Evolutionary conservation across 805 yeast species (phyloP).

Genomic region (Helenozyma rhizophorensis): DNA sequence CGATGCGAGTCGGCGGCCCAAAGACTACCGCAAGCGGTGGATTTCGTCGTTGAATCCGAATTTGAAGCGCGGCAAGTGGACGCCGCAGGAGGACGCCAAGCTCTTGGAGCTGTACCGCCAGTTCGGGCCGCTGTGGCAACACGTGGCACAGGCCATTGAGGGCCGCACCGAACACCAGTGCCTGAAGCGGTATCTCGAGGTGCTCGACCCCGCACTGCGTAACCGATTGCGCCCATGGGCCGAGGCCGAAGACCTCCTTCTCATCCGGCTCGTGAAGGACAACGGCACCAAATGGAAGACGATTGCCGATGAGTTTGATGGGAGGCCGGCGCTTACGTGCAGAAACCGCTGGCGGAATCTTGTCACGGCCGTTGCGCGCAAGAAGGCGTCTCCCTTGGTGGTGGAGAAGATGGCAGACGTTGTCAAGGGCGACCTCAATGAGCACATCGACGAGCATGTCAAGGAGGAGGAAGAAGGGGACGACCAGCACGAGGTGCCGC

Average conservation of each 20-base stretch:
- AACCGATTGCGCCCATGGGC: conserved; percentile 80
- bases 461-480: background rate
- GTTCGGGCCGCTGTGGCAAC: conserved; percentile 83
- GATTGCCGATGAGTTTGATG: conserved; percentile 63
- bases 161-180: conserved; percentile 96
- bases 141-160: conserved; percentile 66
- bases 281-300: conserved; percentile 90
- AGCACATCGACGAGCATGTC: background rate
- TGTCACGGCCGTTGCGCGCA: conserved; percentile 68
- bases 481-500: background rate
- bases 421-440: conserved; percentile 5
- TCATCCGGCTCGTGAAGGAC: conserved; percentile 62
- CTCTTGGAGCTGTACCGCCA: conserved; percentile 59
- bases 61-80: conserved; percentile 83
- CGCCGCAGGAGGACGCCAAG: conserved; percentile 67
- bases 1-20: conserved; percentile 53
- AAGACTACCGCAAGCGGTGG: conserved; percentile 89
- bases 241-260: conserved; percentile 64
- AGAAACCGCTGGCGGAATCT: conserved; percentile 90
- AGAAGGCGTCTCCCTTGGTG: conserved; percentile 53
- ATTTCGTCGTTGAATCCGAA: conserved; percentile 77
- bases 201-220: conserved; percentile 74
- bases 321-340: conserved; percentile 85
- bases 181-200: conserved; percentile 86
- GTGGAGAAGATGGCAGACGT: conserved; percentile 53